These are phyloP conservation scores for Pseudomonodictys pantanalensis DNA, from an alignment of 495 filamentous ascomycete genomes.

Conservation along the genomic window DNA sequence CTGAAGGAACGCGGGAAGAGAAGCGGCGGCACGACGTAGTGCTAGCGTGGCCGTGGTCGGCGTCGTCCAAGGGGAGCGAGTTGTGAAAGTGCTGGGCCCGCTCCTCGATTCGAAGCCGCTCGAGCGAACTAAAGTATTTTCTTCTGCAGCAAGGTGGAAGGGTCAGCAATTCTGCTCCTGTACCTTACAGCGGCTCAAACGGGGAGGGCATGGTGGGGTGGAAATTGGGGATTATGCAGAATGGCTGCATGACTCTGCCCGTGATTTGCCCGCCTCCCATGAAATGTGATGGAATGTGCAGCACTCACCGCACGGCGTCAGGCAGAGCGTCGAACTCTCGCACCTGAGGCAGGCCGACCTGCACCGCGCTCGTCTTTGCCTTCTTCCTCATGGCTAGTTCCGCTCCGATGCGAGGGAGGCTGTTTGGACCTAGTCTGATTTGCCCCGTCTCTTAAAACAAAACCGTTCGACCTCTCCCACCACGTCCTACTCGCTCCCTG, in stretches of 20 bases:
- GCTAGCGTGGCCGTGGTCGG: not conserved
- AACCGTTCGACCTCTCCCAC: too few relatives aligned
- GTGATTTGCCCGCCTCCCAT: conserved; percentile 12
- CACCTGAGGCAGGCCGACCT: conserved; percentile 23
- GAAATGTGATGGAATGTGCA: conserved; percentile 20
- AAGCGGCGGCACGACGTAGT: not conserved
- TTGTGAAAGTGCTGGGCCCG: not conserved
- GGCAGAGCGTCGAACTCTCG: conserved; percentile 32
- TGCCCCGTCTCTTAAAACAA: too few relatives aligned
- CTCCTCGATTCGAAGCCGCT: conserved; percentile 39
- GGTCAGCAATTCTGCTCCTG: conserved; percentile 15
- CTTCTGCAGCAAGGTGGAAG: conserved; percentile 26
- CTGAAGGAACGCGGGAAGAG: not conserved
- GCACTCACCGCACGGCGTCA: conserved; percentile 35
- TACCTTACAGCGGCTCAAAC: conserved; percentile 25
- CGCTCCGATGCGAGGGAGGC: too few relatives aligned
- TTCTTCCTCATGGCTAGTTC: conserved; percentile 29
- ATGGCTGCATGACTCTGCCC: conserved; percentile 23
- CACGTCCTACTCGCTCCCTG: too few relatives aligned
- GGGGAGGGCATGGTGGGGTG: conserved; percentile 25
- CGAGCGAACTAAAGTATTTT: conserved; percentile 40
- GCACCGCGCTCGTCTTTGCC: not conserved
- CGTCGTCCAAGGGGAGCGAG: not conserved
- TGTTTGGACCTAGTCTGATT: too few relatives aligned
- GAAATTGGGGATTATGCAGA: conserved; percentile 24